Evolutionary conservation across 768 basidiomycete species (phyloP), one percentile per base, ranked within the genome.

Genomic region (Punctularia strigosozonata): DNA sequence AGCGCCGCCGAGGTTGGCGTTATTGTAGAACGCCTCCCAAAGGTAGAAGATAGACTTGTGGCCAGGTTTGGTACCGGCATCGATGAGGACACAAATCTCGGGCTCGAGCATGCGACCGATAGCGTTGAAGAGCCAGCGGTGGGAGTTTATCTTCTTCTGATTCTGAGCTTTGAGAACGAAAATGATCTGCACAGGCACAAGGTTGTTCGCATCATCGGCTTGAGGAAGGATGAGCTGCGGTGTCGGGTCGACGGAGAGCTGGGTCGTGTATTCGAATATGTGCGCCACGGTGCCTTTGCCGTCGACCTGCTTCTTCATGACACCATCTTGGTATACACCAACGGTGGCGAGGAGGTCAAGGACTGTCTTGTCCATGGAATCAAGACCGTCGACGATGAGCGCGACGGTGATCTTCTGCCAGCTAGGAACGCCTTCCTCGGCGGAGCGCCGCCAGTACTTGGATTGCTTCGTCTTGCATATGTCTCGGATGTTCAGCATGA

Each of bases 201-300:
- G 61, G 56, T 95, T 95, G 62, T 90, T 88, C 14, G 86, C 76
- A 50, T 95, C 89, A 25, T 87, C 83, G 10, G 77, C 71, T 51
- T 88, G 84, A 26, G 95, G 94, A 19, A 91, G 77, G 35, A 97
- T 83, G 25, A 97, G 71, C 51, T 88, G 84, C 1, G 92, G 92
- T 2, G 81, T 80, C 2, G 89, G 64, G 48, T 94, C 92, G 47
- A 99, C 80, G 0, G 90, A 94, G 17, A 99, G 70, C 56, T 95
- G 90, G 0, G 92, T 97, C 2, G 94, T 98, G 59, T 97, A 99
- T 87, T 95, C 91, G 52, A 97, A 98, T 43, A 98, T 88, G 54
- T 97, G 92, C 13, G 85, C 94, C 26, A 88, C 80, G 8, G 82
- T 88, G 44, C 88, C 75, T 58, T 94, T 89, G 43, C 75, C 79